Evolutionary conservation across 2,329 filamentous ascomycete species (phyloP), one percentile per base, ranked within the genome.

Genomic region (Calonectria hongkongensis): DNA sequence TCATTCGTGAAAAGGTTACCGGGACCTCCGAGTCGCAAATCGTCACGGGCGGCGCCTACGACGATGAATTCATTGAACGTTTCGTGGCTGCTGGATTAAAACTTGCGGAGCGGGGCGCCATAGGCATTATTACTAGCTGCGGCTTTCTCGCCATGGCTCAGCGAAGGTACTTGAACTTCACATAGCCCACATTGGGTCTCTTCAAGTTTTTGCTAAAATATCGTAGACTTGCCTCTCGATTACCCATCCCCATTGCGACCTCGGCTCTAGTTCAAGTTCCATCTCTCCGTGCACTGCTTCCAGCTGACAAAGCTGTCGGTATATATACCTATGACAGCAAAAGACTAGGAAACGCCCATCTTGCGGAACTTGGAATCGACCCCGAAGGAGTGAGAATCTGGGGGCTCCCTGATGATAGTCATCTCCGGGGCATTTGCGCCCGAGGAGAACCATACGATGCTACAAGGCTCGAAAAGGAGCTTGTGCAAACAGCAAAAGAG

Each of bases 71-170:
- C 33, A 79, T 84, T 36, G 79, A 82, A 28, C 74, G 78, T 1
- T 85, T 85, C 58, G 83, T 85, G 7, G 76, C 77, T 28, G 81
- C 84, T 1, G 82, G 83, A 3, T 64, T 78, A 60, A 81, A 73
- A 43, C 78, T 85, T 1, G 80, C 80, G 6, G 76, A 82, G 13
- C 75, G 78, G 54, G 84, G 84, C 1, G 79, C 79, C 25, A 79
- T 85, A 3, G 83, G 83, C 28, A 81, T 85, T 58, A 81, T 85
- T 41, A 85, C 84, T 1, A 85, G 83, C 75, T 85, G 84, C 64
- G 84, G 84, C 1, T 85, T 85, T 66, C 75, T 85, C 7, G 83
- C 83, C 21, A 80, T 84, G 78, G 82, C 81, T 1, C 83, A 85
- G 62, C 74, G 75, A 7, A 74, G 75, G 82, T 83, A 73, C 65